These are phyloP conservation scores for Lipomyces yamanashiensis DNA, from an alignment of 805 yeast genomes.

Conservation along the genomic window DNA sequence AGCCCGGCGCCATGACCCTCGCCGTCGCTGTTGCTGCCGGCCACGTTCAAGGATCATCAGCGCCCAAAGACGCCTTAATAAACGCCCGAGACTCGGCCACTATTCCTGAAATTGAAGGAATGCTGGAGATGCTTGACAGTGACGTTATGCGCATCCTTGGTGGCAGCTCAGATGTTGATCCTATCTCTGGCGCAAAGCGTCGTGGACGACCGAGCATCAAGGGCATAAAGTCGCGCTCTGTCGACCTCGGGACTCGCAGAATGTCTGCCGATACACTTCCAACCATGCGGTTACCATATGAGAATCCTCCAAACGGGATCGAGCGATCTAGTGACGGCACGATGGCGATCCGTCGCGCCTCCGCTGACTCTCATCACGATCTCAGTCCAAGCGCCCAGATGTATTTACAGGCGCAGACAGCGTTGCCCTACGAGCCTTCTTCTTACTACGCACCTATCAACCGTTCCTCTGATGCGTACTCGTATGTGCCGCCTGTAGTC, in stretches of 20 bases:
- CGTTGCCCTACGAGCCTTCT: slow-evolving; percentile 3
- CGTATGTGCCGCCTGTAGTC: neutral
- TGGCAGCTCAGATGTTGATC: neutral
- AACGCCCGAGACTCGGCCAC: slow-evolving; percentile 17
- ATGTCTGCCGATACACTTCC: neutral
- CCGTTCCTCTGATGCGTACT: neutral
- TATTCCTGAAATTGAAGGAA: slow-evolving; percentile 4
- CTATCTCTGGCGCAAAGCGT: slow-evolving; percentile 8
- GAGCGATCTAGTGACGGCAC: slow-evolving; percentile 13
- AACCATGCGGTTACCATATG: neutral
- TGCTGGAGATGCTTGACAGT: slow-evolving; percentile 9
- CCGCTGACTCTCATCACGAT: slow-evolving; percentile 6
- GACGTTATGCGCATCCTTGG: slow-evolving; percentile 9
- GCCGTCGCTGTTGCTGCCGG: slow-evolving; percentile 30
- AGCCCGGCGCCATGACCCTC: slow-evolving; percentile 11
- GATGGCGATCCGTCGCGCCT: slow-evolving; percentile 9
- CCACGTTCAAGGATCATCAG: slow-evolving; percentile 20
- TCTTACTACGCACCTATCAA: slow-evolving; percentile 4
- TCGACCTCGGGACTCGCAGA: neutral
- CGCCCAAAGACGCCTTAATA: slow-evolving; percentile 13
- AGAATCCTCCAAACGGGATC: neutral
- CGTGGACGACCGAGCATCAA: slow-evolving; percentile 23
- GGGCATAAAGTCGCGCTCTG: slow-evolving; percentile 1
- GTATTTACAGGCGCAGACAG: slow-evolving; percentile 5
- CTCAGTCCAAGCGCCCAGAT: slow-evolving; percentile 1